Percentiles rank a stretch among this genome's conserved stretches.
phyloP scores from a whole-genome alignment of 345 rosid genomes.

The Eucalyptus cloeziana region DNA sequence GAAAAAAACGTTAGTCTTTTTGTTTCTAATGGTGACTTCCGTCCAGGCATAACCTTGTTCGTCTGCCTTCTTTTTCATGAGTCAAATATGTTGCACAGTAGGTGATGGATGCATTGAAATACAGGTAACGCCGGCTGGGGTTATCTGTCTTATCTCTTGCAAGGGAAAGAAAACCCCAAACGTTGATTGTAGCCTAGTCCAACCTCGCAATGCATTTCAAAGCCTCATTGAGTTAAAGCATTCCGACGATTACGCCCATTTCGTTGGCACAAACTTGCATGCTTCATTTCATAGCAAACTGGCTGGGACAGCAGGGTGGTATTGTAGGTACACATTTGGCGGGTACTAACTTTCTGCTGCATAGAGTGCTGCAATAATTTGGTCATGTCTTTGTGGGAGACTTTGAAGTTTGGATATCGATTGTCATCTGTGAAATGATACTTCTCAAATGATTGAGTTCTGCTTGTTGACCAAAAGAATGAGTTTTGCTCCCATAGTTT shows the following conservation, averaged over 20 bases:
- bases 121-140: background rate
- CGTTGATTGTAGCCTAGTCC: background rate
- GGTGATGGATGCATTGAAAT: background rate
- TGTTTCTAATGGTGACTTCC: background rate
- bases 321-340: background rate
- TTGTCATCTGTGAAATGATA: background rate
- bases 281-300: background rate
- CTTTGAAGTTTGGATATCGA: background rate
- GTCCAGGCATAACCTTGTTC: background rate
- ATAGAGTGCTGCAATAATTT: background rate
- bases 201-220: background rate
- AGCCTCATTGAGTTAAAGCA: background rate
- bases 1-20: background rate
- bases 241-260: background rate
- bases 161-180: background rate
- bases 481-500: background rate
- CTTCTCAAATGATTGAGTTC: background rate
- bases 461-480: background rate
- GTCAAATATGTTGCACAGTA: background rate
- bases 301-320: background rate
- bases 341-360: background rate
- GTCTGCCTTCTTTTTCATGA: background rate
- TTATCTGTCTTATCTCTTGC: background rate
- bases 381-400: background rate
- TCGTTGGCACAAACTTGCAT: background rate